Conservation (phyloP, 1,284 basidiomycete species). For the Fomitopsis betulina region DNA sequence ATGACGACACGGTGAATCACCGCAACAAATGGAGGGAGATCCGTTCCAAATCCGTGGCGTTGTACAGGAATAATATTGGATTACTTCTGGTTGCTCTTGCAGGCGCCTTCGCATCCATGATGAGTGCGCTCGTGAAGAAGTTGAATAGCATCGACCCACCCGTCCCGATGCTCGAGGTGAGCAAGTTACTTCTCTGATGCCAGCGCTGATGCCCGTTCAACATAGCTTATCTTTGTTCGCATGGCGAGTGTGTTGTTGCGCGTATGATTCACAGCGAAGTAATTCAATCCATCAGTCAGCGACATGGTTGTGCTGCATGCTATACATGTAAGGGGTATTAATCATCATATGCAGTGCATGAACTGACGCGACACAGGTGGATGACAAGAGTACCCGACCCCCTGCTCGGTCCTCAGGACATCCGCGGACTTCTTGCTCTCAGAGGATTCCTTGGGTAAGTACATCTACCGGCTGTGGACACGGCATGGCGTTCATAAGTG, state of each 20-base stretch:
- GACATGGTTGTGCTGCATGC: slow-evolving; percentile 39
- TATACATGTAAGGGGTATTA: slow-evolving; percentile 32
- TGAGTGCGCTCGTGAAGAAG: slow-evolving; percentile 60
- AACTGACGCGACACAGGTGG: slow-evolving; percentile 31
- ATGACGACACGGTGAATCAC: too few species aligned
- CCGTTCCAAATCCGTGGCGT: too few species aligned
- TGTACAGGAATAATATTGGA: too few species aligned
- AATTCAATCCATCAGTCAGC: slow-evolving; percentile 26
- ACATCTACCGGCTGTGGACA: not conserved
- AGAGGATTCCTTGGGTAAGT: slow-evolving; percentile 63
- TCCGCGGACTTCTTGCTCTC: slow-evolving; percentile 51
- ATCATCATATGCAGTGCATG: too few species aligned
- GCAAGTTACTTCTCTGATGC: slow-evolving; percentile 4
- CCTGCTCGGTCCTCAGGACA: slow-evolving; percentile 61
- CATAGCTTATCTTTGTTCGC: slow-evolving; percentile 43
- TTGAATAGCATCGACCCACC: slow-evolving; percentile 55
- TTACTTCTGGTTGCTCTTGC: too few species aligned
- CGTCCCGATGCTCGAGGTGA: slow-evolving; percentile 52
- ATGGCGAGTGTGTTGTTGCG: slow-evolving; percentile 32
- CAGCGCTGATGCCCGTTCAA: not conserved
- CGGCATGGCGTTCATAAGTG: too few species aligned
- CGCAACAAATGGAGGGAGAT: too few species aligned
- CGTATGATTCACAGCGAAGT: not conserved
- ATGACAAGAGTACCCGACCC: slow-evolving; percentile 55
- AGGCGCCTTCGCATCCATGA: slow-evolving; percentile 50